These are phyloP conservation scores for Roridomyces roridus DNA, from an alignment of 768 basidiomycete genomes.

Conservation along the genomic window DNA sequence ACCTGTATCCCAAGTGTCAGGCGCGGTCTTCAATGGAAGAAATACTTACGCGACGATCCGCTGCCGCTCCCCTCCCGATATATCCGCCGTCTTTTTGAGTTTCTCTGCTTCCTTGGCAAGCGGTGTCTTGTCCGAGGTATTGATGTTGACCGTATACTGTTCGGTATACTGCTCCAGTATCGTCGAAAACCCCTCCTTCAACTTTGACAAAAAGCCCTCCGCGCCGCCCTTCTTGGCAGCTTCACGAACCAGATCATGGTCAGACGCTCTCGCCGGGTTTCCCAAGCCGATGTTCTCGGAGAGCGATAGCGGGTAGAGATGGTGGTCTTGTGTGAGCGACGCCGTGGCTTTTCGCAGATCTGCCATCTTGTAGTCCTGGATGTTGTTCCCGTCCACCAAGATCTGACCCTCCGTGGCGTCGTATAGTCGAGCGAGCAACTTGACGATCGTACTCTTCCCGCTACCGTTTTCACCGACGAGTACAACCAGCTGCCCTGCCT, in stretches of 20 bases:
- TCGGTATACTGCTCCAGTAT: constrained; percentile 21
- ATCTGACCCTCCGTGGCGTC: constrained; percentile 50
- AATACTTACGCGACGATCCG: constrained; percentile 20
- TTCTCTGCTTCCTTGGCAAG: constrained; percentile 26
- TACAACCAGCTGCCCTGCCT: constrained; percentile 55
- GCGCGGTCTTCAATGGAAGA: not conserved
- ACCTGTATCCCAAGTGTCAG: constrained; percentile 21
- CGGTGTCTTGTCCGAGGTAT: constrained; percentile 11
- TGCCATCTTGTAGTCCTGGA: constrained; percentile 40
- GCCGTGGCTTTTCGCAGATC: constrained; percentile 52
- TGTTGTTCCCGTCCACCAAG: constrained; percentile 48
- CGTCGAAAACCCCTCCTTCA: constrained; percentile 22
- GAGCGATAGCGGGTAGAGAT: constrained; percentile 54
- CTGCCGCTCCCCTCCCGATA: constrained; percentile 26
- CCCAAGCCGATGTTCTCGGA: constrained; percentile 48
- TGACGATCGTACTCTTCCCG: constrained; percentile 60
- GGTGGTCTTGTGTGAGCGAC: constrained; percentile 56
- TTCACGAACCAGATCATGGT: constrained; percentile 28
- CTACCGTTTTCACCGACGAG: constrained; percentile 66
- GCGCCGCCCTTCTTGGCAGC: constrained; percentile 40
- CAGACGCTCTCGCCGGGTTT: constrained; percentile 15
- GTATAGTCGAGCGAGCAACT: constrained; percentile 55
- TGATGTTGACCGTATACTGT: constrained; percentile 11
- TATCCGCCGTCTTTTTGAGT: constrained; percentile 28
- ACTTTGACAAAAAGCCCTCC: constrained; percentile 20